Base-by-base conservation (phyloP, 2,329 filamentous ascomycete species). In the Alternaria panax region DNA sequence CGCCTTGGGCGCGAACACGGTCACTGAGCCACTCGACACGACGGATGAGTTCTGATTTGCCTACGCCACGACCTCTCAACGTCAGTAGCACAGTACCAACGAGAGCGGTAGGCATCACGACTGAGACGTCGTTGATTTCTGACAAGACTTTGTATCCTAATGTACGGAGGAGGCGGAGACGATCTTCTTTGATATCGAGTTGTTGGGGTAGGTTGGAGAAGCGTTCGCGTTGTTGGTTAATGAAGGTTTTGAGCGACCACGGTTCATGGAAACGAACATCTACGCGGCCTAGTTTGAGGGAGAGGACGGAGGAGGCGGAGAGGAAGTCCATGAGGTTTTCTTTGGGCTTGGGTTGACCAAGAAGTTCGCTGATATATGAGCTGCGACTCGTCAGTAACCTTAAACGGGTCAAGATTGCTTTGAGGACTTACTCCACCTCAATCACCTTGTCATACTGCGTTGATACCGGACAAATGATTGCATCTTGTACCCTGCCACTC, bases 381-480 rank as follows among this genome's bases (percentile, higher is more conserved):
- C 83, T 85, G 62, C 32, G 47, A 63, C 8, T 9, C 32, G 55
- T 68, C 52, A 70, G 61, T 24, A 2, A 24, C 25, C 28, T 12
- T 1, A 20, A 1, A 8, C 54, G n/a, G 14, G 14, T 11, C 6
- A 28, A 5, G 28, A 12, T 12, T 43, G 46, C 1, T 8, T 8
- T 18, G 4, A 32, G 22, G 3, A 64, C 70, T 36, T 66, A 73
- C 71, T 77, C 74, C 12, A 96, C 97, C 78, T 99, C 95, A 60
- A 99, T 96, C 56, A 99, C 95, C 75, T 98, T 99, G 83, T 99
- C 95, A 75, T 99, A 99, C 75, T 99, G 95, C 0, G 93, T 97
- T 77, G 92, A 96, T 45, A 99, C 95, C 0, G 95, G 95, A 69
- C 94, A 97, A 52, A 99, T 92, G 41, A 97, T 91, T 30, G 92